These are phyloP conservation scores for Penicillium paxilli DNA, from an alignment of 495 filamentous ascomycete genomes.

Conservation along the genomic window DNA sequence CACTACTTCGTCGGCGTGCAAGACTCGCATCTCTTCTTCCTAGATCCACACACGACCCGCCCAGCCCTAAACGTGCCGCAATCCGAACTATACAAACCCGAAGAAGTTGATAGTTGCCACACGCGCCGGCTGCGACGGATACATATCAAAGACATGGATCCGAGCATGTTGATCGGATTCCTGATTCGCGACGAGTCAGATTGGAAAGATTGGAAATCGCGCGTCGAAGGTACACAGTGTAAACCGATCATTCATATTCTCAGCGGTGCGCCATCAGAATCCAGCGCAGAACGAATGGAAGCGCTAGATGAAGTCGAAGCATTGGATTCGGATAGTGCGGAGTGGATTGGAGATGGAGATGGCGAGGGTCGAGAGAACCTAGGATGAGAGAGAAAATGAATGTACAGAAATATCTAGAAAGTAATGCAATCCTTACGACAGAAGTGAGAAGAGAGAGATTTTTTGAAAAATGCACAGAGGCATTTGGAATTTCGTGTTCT, in stretches of 20 bases:
- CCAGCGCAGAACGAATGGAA: slow-evolving; percentile 58
- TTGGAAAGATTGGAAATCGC: slow-evolving; percentile 77
- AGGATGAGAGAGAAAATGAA: not conserved
- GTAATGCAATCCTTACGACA: not conserved
- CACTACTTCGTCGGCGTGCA: slow-evolving; percentile 99
- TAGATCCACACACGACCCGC: slow-evolving; percentile 86
- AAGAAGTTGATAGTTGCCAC: slow-evolving; percentile 83
- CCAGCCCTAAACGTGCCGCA: slow-evolving; percentile 61
- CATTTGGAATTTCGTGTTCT: slow-evolving; percentile 54
- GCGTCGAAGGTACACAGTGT: slow-evolving; percentile 66
- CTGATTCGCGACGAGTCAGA: slow-evolving; percentile 80
- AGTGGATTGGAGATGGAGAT: no score
- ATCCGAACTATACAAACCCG: slow-evolving; percentile 56
- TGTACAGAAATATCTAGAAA: not conserved
- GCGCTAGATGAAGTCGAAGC: slow-evolving; percentile 90
- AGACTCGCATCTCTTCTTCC: slow-evolving; percentile 84
- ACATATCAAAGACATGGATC: slow-evolving; percentile 91
- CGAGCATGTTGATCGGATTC: slow-evolving; percentile 98
- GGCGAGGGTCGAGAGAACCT: no score
- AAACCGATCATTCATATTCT: slow-evolving; percentile 82
- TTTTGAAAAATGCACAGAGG: slow-evolving; percentile 55
- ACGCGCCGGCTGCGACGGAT: slow-evolving; percentile 80
- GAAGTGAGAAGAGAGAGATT: slow-evolving; percentile 13
- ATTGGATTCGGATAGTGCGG: slow-evolving; percentile 62
- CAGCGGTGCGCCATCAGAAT: slow-evolving; percentile 59